These are phyloP conservation scores for Tilletiopsis washingtonensis DNA, from an alignment of 1,284 basidiomycete genomes.

Conservation along the genomic window DNA sequence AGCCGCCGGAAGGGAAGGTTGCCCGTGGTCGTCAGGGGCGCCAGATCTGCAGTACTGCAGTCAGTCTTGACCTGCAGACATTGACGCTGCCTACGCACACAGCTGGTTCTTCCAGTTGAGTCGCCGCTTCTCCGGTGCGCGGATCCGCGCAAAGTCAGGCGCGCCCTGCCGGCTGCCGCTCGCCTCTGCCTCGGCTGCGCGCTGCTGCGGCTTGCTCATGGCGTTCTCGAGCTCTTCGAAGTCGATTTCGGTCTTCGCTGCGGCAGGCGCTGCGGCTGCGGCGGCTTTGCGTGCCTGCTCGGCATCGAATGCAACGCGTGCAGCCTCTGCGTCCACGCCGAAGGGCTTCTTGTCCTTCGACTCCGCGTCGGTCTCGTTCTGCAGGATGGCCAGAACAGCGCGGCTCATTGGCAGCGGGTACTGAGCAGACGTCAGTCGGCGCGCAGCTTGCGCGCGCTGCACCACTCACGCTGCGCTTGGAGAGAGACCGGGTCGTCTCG, in stretches of 20 bases:
- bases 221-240: conserved; percentile 33
- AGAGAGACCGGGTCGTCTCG: not conserved
- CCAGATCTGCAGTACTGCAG: conserved; percentile 55
- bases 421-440: not conserved
- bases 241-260: conserved; percentile 9
- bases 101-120: conserved; percentile 75
- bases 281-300: not conserved
- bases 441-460: not conserved
- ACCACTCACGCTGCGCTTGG: conserved; percentile 1
- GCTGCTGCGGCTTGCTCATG: conserved; percentile 11
- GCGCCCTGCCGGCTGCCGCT: conserved; percentile 9
- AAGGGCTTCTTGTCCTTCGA: conserved; percentile 4
- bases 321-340: not conserved
- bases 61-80: not conserved
- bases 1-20: conserved; percentile 90
- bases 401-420: not conserved
- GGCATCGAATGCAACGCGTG: not conserved
- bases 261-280: not conserved
- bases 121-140: conserved; percentile 75
- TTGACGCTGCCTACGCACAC: conserved; percentile 44
- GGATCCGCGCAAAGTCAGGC: conserved; percentile 54
- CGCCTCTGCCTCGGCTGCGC: conserved; percentile 1
- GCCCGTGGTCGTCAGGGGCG: conserved; percentile 89
- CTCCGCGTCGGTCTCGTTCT: too few relatives aligned
- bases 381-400: not conserved